A percentile compares a stretch with the other conserved stretches of the same genome.
These are phyloP conservation scores for Silene latifolia DNA, from an alignment of 148 eudicot genomes.

Conservation along the genomic window DNA sequence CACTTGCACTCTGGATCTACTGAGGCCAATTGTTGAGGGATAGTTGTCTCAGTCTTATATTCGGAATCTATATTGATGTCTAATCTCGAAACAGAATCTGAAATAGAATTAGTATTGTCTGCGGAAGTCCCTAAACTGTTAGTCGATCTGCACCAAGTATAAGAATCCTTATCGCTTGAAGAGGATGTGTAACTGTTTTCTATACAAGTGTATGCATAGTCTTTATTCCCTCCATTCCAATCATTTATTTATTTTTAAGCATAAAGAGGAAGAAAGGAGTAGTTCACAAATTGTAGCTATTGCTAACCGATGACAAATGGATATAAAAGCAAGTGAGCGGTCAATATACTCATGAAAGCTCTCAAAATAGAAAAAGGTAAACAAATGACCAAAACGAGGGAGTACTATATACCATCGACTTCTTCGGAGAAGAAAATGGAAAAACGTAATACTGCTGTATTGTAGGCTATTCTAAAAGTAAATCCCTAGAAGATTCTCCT, in stretches of 20 bases:
- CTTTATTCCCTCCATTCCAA: neutral
- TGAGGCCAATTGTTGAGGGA: conserved; percentile 28
- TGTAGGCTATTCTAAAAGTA: no score
- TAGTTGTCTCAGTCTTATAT: conserved; percentile 26
- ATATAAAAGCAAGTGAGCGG: neutral
- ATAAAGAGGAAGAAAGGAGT: neutral
- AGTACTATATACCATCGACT: no score
- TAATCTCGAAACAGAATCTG: conserved; percentile 57
- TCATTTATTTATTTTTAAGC: neutral
- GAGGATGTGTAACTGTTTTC: neutral
- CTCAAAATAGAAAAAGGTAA: neutral
- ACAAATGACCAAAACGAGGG: neutral
- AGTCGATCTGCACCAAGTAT: conserved; percentile 30
- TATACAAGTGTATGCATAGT: neutral
- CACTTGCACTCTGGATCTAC: conserved; percentile 71
- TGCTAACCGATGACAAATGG: neutral
- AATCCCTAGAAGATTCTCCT: neutral
- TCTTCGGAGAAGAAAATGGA: no score
- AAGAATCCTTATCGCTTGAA: conserved; percentile 9
- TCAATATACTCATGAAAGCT: neutral
- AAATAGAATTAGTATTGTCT: conserved; percentile 39
- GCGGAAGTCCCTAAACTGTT: conserved; percentile 33
- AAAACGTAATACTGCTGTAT: no score
- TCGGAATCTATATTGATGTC: conserved; percentile 52
- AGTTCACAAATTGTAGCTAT: neutral